Evolutionary conservation across 306 rosid genomes (phyloP), one percentile per base, ranked within the genome.

Genomic region (Cucumis hystrix): DNA sequence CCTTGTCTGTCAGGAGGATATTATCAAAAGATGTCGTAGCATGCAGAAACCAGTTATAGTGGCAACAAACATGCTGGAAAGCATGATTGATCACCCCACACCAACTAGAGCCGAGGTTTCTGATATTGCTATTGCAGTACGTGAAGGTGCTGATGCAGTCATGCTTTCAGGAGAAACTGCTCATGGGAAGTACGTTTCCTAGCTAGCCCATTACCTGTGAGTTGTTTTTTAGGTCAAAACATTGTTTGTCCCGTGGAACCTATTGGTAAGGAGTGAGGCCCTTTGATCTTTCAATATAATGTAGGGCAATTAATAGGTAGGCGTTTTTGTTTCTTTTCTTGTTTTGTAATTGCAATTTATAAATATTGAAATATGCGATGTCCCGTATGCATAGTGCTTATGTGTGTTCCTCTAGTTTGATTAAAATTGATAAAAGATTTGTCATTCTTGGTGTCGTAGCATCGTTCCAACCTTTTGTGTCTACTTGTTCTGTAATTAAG

Each of bases 111-210:
- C 99, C 49, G 99, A 95, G 85, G 99, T 95, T 20, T 88, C 97
- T 14, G 99, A 95, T 84, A 95, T 95, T 80, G 95, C 97, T 61
- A 92, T 95, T 78, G 96, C 99, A 60, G 99, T 92, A 63, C 87
- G 96, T 80, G 93, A 90, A 92, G 91, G 97, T 80, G 83, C 97
- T 56, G 99, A 95, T 88, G 99, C 97, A 59, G 82, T 92, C 84
- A 95, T 95, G 99, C 97, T 95, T 77, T 95, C 99, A n/a, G 99
- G 99, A 82, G 99, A 95, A 88, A 95, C 99, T 82, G 99, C 99
- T 61, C 97, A 95, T 79, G 99, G 99, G 83, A 92, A 92, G 99
- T 95, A 83, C 76, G 99, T 79, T 76, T 68, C 7, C 54, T 84
- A 60, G 69, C 54, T 84, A 60, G 69, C 82, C 54, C 81, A 18